Conservation (phyloP, 2,329 filamentous ascomycete species). For the Colletotrichum eremochloae region DNA sequence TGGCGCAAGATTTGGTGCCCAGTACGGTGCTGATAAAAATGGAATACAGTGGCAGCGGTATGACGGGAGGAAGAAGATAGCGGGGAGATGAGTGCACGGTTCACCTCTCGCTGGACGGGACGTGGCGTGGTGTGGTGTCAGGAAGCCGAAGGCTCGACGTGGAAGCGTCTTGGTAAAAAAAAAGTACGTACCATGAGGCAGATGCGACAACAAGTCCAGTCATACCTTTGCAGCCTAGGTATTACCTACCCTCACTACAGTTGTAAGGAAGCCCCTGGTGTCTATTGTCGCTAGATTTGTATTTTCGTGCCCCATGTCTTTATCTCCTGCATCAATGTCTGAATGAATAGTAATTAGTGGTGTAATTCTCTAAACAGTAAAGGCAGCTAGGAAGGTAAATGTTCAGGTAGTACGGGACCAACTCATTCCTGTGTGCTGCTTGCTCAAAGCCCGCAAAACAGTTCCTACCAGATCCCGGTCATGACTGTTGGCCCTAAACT, state of each 20-base stretch:
- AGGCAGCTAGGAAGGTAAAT: background rate
- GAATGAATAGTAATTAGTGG: background rate
- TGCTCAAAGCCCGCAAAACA: background rate
- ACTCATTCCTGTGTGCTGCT: background rate
- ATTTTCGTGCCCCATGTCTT: background rate
- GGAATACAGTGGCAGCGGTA: constrained; percentile 24
- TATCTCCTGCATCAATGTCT: background rate
- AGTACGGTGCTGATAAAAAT: background rate
- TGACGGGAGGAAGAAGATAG: constrained; percentile 32
- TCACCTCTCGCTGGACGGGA: constrained; percentile 14
- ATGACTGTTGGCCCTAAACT: background rate
- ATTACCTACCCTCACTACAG: background rate
- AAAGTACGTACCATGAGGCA: constrained; percentile 6
- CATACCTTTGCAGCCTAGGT: too few species aligned
- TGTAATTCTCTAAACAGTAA: background rate
- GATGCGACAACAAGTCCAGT: background rate
- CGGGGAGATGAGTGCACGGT: constrained; percentile 34
- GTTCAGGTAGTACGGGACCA: background rate
- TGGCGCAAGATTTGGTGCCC: accelerated
- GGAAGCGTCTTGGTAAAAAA: constrained; percentile 1
- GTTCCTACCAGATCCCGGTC: background rate
- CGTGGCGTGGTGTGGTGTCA: constrained; percentile 12
- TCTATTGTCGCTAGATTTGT: background rate
- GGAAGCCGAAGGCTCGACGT: constrained; percentile 12
- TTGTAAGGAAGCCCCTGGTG: background rate